phyloP scores from a whole-genome alignment of 2,329 filamentous ascomycete species.

The Aspergillus alliaceus region DNA sequence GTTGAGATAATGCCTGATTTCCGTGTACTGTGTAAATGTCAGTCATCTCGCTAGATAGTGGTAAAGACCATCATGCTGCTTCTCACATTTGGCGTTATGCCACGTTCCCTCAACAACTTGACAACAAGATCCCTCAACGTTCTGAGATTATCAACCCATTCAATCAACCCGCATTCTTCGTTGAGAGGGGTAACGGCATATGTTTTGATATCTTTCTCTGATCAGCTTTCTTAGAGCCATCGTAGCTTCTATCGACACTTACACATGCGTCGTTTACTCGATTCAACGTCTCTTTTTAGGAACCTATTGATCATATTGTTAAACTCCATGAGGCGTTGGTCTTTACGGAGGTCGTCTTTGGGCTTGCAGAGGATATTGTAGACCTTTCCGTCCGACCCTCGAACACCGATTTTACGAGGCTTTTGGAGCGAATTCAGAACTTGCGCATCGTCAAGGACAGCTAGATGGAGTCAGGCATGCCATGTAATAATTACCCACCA shows the following conservation, averaged over 20 bases:
- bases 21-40: conserved; percentile 59
- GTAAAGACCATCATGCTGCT: background rate
- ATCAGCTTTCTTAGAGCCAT: conserved; percentile 1
- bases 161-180: conserved; percentile 95
- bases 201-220: conserved; percentile 71
- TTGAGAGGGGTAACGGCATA: conserved; percentile 96
- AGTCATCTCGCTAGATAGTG: background rate
- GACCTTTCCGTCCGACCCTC: conserved; percentile 81
- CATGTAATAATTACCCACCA: background rate
- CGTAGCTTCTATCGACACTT: conserved; percentile 18
- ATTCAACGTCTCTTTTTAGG: conserved; percentile 86
- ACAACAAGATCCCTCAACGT: conserved; percentile 90
- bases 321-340: conserved; percentile 98
- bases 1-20: conserved; percentile 61
- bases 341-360: conserved; percentile 95
- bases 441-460: conserved; percentile 82
- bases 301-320: conserved; percentile 97
- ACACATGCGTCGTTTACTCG: conserved; percentile 81
- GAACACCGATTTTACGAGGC: conserved; percentile 82
- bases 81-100: conserved; percentile 56
- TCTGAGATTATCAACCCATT: conserved; percentile 97
- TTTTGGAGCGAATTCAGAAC: conserved; percentile 90
- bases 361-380: conserved; percentile 96
- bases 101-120: conserved; percentile 72
- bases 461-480: conserved; percentile 27